These are phyloP conservation scores for Mortierella sp. DNA, from an alignment of 371 early-diverging fungal species.

Conservation along the genomic window DNA sequence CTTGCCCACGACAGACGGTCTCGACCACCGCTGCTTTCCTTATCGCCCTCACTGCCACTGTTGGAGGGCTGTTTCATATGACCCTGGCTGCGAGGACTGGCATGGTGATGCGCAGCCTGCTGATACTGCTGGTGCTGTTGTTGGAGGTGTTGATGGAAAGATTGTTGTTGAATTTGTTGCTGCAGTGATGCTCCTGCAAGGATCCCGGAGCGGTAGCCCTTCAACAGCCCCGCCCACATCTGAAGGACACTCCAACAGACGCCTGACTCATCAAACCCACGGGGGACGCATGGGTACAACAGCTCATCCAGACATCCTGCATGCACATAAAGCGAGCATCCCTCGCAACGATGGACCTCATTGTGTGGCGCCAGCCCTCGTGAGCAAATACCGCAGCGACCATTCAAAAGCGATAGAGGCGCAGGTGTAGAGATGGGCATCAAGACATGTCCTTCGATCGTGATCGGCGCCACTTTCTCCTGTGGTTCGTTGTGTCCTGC, in stretches of 20 bases:
- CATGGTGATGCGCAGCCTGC: neutral
- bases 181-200: slow-evolving; percentile 56
- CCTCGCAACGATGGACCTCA: slow-evolving; percentile 53
- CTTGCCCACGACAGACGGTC: slow-evolving; percentile 55
- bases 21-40: neutral
- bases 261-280: slow-evolving; percentile 79
- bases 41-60: slow-evolving; percentile 37
- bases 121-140: slow-evolving; percentile 1
- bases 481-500: neutral
- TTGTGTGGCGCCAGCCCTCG: slow-evolving; percentile 29
- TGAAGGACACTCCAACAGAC: slow-evolving; percentile 80
- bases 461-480: slow-evolving; percentile 3
- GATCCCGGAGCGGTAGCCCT: slow-evolving; percentile 76
- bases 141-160: slow-evolving; percentile 8
- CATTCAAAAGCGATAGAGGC: slow-evolving; percentile 22
- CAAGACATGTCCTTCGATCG: slow-evolving; percentile 44
- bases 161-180: slow-evolving; percentile 37
- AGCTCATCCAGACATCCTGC: slow-evolving; percentile 70
- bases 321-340: slow-evolving; percentile 72
- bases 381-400: slow-evolving; percentile 46
- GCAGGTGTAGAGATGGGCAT: slow-evolving; percentile 17
- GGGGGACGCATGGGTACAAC: slow-evolving; percentile 70
- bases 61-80: slow-evolving; percentile 30
- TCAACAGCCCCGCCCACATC: slow-evolving; percentile 83
- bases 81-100: slow-evolving; percentile 4